phyloP scores from a whole-genome alignment of 192 early-diverging fungal species.

The Backusella liffmaniae region DNA sequence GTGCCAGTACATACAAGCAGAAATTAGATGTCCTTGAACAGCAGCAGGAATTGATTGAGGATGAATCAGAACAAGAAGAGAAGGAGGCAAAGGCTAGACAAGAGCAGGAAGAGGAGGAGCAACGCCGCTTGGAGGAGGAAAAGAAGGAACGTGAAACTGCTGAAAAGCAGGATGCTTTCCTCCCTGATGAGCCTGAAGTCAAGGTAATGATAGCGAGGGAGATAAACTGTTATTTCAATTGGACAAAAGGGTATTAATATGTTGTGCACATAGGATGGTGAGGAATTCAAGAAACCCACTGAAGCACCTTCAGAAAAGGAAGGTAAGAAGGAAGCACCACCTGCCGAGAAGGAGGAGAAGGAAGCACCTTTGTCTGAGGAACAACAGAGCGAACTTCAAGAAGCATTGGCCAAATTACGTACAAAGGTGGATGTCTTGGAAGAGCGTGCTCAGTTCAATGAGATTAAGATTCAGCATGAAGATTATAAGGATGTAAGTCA shows the following conservation, averaged over 20 bases:
- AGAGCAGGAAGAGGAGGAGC: conserved; percentile 36
- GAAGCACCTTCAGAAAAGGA: conserved; percentile 9
- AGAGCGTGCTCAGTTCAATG: conserved; percentile 61
- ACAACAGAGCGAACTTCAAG: conserved; percentile 57
- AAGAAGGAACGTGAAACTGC: conserved; percentile 10
- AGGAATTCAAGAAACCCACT: neutral
- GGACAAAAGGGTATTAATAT: neutral
- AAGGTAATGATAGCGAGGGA: neutral
- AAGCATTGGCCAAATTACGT: conserved; percentile 54
- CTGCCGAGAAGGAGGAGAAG: conserved; percentile 7
- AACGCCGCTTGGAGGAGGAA: conserved; percentile 9
- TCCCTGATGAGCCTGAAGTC: conserved; percentile 12
- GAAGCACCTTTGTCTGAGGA: conserved; percentile 47
- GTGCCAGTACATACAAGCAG: conserved; percentile 89
- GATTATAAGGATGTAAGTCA: conserved; percentile 60
- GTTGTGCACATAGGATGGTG: neutral
- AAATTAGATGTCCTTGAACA: conserved; percentile 92
- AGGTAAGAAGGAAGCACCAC: neutral
- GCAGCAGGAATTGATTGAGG: conserved; percentile 96
- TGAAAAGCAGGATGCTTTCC: conserved; percentile 20
- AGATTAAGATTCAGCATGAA: conserved; percentile 58
- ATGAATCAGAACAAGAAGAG: conserved; percentile 90
- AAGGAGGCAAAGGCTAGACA: conserved; percentile 58
- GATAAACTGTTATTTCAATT: neutral
- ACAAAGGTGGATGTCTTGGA: conserved; percentile 57